Evolutionary conservation across 2,329 filamentous ascomycete species (phyloP), one percentile per base, ranked within the genome.

Genomic region (Aspergillus glaucus): DNA sequence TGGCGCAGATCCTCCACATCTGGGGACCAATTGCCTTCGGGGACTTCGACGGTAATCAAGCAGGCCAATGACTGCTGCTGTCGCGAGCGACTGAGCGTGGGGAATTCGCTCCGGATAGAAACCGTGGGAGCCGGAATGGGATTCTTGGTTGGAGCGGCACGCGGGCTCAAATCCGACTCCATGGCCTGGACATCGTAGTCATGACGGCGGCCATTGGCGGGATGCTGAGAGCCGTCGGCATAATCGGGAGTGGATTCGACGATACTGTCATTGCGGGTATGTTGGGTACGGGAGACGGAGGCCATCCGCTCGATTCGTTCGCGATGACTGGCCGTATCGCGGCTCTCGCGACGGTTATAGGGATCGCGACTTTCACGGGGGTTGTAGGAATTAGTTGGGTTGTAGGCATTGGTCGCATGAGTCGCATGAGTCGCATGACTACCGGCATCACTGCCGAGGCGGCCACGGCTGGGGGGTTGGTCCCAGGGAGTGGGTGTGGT

Each of bases 181-280:
- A 96, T 95, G 3, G 91, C 90, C 67, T 97, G 92, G 14, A 95
- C 82, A 63, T 97, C 93, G 62, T 95, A 97, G 65, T 97, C 92
- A 63, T 96, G 90, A 48, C 87, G 85, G 59, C 91, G 82, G 37
- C 79, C 78, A 22, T 75, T 75, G 34, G 81, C 81, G 6, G 79
- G 80, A 58, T 88, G 83, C 14, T 83, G 82, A 30, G 26, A 30
- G 2, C 85, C 85, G 54, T 92, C 87, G 22, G 84, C 79, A 62
- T 94, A 95, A 42, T 91, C 89, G 19, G 79, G 82, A 1, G 88
- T 90, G 1, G 89, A 93, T 8, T 83, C 78, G 46, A 73, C 75
- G 14, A 86, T 86, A 2, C 90, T 96, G 57, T 90, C 87, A 59
- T 85, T 92, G 43, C 91, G 82, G 50, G 75, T 76, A 69, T 95